These are phyloP conservation scores for Auricularia auricula-judae DNA, from an alignment of 768 basidiomycete genomes.

Conservation along the genomic window DNA sequence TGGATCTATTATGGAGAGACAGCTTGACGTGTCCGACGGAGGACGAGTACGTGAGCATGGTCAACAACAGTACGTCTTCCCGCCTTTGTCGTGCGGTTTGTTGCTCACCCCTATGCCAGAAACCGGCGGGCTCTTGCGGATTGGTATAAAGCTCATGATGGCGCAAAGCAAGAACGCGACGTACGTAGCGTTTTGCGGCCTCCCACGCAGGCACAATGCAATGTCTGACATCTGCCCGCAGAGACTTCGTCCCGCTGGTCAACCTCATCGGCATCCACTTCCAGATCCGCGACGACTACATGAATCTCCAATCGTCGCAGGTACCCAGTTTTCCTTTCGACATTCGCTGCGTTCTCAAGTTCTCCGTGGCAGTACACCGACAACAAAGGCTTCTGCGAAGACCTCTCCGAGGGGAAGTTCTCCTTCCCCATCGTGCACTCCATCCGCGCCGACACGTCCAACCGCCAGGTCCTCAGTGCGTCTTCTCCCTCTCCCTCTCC, in stretches of 20 bases:
- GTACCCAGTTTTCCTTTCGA: slow-evolving; percentile 26
- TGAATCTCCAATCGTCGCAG: slow-evolving; percentile 84
- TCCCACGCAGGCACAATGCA: background rate
- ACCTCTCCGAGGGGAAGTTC: slow-evolving; percentile 94
- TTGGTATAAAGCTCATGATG: slow-evolving; percentile 96
- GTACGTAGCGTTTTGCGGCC: background rate
- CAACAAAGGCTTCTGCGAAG: slow-evolving; percentile 86
- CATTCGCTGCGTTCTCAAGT: background rate
- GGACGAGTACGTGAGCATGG: slow-evolving; percentile 91
- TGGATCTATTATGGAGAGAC: slow-evolving; percentile 93
- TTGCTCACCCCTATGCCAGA: slow-evolving; percentile 35
- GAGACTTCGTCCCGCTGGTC: slow-evolving; percentile 85
- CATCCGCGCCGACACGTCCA: slow-evolving; percentile 64
- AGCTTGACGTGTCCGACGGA: slow-evolving; percentile 85
- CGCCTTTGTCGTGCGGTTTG: background rate
- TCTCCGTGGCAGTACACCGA: slow-evolving; percentile 50
- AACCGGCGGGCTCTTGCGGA: slow-evolving; percentile 85
- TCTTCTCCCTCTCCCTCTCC: slow-evolving; percentile 3
- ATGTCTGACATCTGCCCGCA: slow-evolving; percentile 17
- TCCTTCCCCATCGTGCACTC: slow-evolving; percentile 92
- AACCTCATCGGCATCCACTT: slow-evolving; percentile 92
- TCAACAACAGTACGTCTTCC: slow-evolving; percentile 63
- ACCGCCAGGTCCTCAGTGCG: slow-evolving; percentile 77
- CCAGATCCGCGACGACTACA: slow-evolving; percentile 95
- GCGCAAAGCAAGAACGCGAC: slow-evolving; percentile 28